Evolutionary conservation across 257 asterid species (phyloP), one percentile per base, ranked within the genome.

Genomic region (Perilla frutescens): DNA sequence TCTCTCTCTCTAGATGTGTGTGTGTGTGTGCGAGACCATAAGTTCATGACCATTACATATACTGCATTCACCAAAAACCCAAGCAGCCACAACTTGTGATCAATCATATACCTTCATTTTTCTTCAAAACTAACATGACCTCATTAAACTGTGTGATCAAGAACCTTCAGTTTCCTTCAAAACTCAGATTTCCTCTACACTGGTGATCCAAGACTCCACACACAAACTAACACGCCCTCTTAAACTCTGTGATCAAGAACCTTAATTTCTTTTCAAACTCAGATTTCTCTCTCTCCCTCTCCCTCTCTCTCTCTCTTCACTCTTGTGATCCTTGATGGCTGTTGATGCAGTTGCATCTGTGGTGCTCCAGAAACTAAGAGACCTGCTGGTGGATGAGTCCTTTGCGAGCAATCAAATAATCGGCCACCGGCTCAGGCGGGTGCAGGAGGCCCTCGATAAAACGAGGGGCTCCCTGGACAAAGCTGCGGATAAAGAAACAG

Each of bases 291-390:
- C 13, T 61, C n/a, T n/a, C n/a, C n/a, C n/a, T n/a, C n/a, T n/a
- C n/a, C n/a, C n/a, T n/a, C n/a, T n/a, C n/a, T n/a, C n/a, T n/a
- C n/a, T n/a, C n/a, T n/a, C n/a, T n/a, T n/a, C n/a, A 1, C 31
- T 4, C 1, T 41, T 15, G 11, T 48, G 7, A 3, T 7, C 36
- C 6, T 29, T 29, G 12, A 76, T 68, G 76, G 75, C 40, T 2
- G 71, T 76, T 2, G 80, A 76, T 76, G 75, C 76, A 59, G 66
- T 61, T 61, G 65, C 66, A 65, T 60, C 59, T 6, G 61, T 76
- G 60, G 68, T 76, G 48, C 80, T 76, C 49, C 59, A 60, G 26
- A 20, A 20, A 20, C 26, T 20, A 20, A 20, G 26, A 1, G 26
- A 20, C 26, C 26, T 20, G 26, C 66, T 60, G 4, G 10, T 7